Conservation (phyloP, 345 rosid species). For the Lepidium sativum region DNA sequence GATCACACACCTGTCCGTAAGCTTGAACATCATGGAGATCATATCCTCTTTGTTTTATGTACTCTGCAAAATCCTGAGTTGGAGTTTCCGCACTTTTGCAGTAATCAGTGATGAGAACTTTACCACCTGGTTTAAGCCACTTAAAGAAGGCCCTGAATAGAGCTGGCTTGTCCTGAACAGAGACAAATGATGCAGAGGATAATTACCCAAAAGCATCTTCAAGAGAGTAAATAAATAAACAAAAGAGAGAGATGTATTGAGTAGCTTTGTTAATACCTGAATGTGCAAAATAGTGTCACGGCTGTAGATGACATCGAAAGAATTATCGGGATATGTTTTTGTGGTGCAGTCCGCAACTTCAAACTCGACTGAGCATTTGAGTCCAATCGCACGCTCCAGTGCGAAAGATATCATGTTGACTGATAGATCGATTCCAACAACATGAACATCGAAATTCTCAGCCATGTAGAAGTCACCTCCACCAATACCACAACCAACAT, state of each 20-base stretch:
- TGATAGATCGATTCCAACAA: slow-evolving; percentile 87
- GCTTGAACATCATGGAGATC: slow-evolving; percentile 84
- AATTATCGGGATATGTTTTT: slow-evolving; percentile 56
- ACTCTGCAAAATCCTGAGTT: slow-evolving; percentile 46
- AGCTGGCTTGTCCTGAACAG: slow-evolving; percentile 81
- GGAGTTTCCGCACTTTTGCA: slow-evolving; percentile 65
- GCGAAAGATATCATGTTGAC: slow-evolving; percentile 91
- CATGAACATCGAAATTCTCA: slow-evolving; percentile 66
- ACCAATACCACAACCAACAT: slow-evolving; percentile 97
- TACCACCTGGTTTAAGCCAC: slow-evolving; percentile 97
- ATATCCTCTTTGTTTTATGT: slow-evolving; percentile 88
- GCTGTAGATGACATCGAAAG: slow-evolving; percentile 90
- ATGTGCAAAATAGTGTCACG: slow-evolving; percentile 93
- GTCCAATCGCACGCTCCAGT: slow-evolving; percentile 87
- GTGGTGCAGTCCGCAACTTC: slow-evolving; percentile 94
- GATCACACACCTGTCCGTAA: slow-evolving; percentile 62
- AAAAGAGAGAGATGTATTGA: background rate
- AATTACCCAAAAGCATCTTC: background rate
- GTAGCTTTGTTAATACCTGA: slow-evolving; percentile 37
- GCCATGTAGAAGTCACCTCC: slow-evolving; percentile 99
- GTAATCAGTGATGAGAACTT: slow-evolving; percentile 81
- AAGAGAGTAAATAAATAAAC: background rate
- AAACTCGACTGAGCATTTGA: slow-evolving; percentile 75
- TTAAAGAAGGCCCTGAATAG: slow-evolving; percentile 69
- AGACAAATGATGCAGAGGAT: background rate